These are phyloP conservation scores for Fusarium continuum DNA, from an alignment of 2,329 filamentous ascomycete species.

Conservation along the genomic window DNA sequence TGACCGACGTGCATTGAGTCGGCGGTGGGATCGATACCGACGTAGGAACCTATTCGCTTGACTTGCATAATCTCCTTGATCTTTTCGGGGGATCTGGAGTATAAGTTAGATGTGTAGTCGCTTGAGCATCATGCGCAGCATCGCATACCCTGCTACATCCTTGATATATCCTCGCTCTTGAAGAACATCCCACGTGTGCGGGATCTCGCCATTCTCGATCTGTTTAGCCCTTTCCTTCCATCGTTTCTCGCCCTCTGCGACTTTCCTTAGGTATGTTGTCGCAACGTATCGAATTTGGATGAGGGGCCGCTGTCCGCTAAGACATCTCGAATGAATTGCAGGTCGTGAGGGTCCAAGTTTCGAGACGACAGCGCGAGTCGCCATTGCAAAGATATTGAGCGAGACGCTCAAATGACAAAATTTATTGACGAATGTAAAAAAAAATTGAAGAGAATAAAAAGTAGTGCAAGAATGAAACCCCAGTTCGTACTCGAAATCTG, in stretches of 20 bases:
- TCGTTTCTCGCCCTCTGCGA: constrained; percentile 51
- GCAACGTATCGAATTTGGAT: constrained; percentile 50
- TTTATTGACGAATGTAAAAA: not conserved
- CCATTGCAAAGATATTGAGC: constrained; percentile 38
- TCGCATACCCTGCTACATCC: constrained; percentile 74
- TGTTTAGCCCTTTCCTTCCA: constrained; percentile 60
- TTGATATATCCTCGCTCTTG: constrained; percentile 79
- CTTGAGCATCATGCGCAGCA: not conserved
- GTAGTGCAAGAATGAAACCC: not conserved
- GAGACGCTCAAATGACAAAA: not conserved
- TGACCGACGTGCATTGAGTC: constrained; percentile 83
- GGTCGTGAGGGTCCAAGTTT: constrained; percentile 41
- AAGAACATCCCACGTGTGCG: constrained; percentile 69
- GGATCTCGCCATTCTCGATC: constrained; percentile 60
- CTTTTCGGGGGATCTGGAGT: constrained; percentile 54
- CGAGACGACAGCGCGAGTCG: constrained; percentile 37
- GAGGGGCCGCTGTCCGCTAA: constrained; percentile 32
- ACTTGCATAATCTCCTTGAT: constrained; percentile 71
- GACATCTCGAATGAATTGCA: constrained; percentile 39
- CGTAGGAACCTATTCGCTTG: constrained; percentile 77
- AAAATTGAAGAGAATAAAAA: not conserved
- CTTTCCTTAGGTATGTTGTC: constrained; percentile 56
- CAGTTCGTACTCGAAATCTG: constrained; percentile 4
- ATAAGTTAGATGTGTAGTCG: constrained; percentile 3
- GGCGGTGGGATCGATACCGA: constrained; percentile 84